Base-by-base conservation (phyloP, 2,329 filamentous ascomycete genomes). In the Cercospora citrullina region DNA sequence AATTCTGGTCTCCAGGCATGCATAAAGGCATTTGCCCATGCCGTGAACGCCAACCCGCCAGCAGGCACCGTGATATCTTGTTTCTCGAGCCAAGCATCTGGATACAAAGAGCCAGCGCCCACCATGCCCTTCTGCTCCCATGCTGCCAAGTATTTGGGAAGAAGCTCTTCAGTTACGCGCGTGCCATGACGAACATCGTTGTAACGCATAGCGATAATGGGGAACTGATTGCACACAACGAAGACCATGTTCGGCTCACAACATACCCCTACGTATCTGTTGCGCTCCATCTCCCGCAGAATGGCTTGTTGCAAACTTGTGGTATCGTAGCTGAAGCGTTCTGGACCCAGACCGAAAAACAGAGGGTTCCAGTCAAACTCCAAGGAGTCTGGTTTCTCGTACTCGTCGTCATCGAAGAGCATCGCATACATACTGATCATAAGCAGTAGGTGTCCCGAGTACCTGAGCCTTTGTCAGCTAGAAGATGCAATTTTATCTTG, bases 221-320 rank as follows among this genome's bases (percentile, higher is more conserved):
- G 80, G 73, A 83, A 83, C 65, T 82, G 81, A 68, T 82, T 82
- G 72, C 81, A 82, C 55, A 81, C 77, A 4, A 80, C 70, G 65
- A 80, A 81, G 7, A 80, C 75, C 3, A 69, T 72, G 70, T 82
- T 83, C 2, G 80, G 81, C 72, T 82, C 81, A 66, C 81, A 83
- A 59, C 80, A 83, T 1, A 80, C 80, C 0, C 81, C 80, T 2
- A 81, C 69, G 80, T 80, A 83, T 0, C 71, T 72, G 53, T 79
- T 77, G 12, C 72, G 61, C 68, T 81, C 80, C 79, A 82, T 81
- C 68, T 80, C 75, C 18, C 67, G 61, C 21, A 80, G 60, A 33
- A 81, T 78, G 21, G 73, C 76, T 16, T 72, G 64, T 68, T 83
- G 80, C 57, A 83, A 70, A 23, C 67, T 74, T 7, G 71, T 66